phyloP scores from a whole-genome alignment of 257 asterid species.

The Leonotis leonurus region DNA sequence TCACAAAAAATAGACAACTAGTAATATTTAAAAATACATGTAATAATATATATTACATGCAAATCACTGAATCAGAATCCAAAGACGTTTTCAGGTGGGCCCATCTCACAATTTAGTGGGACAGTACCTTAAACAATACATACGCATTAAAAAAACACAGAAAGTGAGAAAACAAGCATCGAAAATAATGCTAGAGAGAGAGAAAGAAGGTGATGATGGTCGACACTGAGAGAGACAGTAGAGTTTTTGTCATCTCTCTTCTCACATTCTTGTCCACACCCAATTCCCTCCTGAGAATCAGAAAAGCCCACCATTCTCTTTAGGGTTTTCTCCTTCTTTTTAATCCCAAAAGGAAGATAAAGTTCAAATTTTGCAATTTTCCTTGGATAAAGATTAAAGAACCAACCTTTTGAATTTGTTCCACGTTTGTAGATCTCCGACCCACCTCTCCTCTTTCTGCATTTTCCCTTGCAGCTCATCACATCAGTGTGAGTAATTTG shows the following conservation, averaged over 20 bases:
- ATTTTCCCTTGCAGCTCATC: constrained; percentile 8
- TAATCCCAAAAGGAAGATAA: background rate
- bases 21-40: background rate
- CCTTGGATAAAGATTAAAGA: background rate
- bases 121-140: background rate
- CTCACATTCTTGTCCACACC: constrained; percentile 40
- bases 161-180: constrained; percentile 12
- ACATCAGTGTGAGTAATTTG: too few species aligned
- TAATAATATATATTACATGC: constrained; percentile 19
- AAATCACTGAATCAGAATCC: too few species aligned
- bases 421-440: constrained; percentile 32
- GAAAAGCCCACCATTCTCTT: constrained; percentile 24
- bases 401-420: constrained; percentile 10
- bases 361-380: background rate
- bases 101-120: constrained; percentile 21
- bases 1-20: too few species aligned
- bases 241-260: constrained; percentile 35
- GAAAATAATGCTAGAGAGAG: constrained; percentile 6
- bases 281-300: constrained; percentile 29
- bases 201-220: constrained; percentile 5
- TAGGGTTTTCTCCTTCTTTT: constrained; percentile 7
- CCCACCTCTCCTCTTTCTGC: too few species aligned
- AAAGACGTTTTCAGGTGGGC: constrained; percentile 18
- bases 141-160: constrained; percentile 10
- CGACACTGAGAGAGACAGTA: constrained; percentile 31